These are phyloP conservation scores for Coniochaeta ligniaria DNA, from an alignment of 2,329 filamentous ascomycete species.

Conservation along the genomic window DNA sequence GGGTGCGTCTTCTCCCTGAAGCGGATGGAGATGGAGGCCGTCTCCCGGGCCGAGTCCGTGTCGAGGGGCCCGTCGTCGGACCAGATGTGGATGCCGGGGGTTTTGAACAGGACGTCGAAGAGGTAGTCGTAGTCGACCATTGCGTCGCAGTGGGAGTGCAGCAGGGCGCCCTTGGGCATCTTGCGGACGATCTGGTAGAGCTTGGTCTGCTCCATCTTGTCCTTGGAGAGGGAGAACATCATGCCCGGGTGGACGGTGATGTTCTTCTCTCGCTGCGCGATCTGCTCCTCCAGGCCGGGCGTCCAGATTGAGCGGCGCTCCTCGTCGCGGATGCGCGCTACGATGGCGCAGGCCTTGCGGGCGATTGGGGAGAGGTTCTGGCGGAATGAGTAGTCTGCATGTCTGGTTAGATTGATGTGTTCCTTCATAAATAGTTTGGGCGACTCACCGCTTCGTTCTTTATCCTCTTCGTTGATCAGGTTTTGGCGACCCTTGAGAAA, in stretches of 20 bases:
- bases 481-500: conserved; percentile 71
- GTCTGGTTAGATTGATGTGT: conserved; percentile 12
- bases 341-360: conserved; percentile 68
- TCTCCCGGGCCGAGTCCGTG: conserved; percentile 42
- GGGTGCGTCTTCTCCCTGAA: conserved; percentile 44
- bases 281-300: conserved; percentile 59
- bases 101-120: conserved; percentile 62
- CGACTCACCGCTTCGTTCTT: conserved; percentile 66
- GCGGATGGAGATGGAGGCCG: conserved; percentile 37
- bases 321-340: conserved; percentile 68
- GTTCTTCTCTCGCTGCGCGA: conserved; percentile 52
- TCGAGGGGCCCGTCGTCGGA: conserved; percentile 50
- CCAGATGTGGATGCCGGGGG: conserved; percentile 66
- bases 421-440: conserved; percentile 15
- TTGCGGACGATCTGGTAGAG: conserved; percentile 77
- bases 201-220: conserved; percentile 76
- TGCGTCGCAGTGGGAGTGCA: conserved; percentile 86
- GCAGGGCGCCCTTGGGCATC: conserved; percentile 82
- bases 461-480: conserved; percentile 74
- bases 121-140: conserved; percentile 85
- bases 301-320: conserved; percentile 77
- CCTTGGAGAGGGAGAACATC: conserved; percentile 85
- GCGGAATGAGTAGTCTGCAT: conserved; percentile 62
- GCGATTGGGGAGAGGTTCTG: conserved; percentile 73
- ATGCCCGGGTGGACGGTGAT: conserved; percentile 75